Base-by-base conservation (phyloP, 2,329 filamentous ascomycete genomes). In the Alternaria angustiovoidea region DNA sequence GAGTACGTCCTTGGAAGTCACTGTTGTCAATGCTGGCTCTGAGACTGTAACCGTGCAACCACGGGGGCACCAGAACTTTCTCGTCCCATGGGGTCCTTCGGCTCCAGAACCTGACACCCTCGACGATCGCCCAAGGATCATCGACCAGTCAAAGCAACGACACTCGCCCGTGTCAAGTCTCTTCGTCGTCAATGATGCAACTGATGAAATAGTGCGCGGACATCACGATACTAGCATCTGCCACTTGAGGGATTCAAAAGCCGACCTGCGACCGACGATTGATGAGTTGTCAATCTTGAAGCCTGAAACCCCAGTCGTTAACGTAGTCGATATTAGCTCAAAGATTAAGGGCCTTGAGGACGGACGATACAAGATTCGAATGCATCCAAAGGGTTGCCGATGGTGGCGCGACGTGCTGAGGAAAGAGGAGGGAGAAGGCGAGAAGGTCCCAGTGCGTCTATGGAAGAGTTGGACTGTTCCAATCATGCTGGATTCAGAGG, bases 401-500 rank as follows among this genome's bases (percentile, higher is more conserved):
- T 38, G 34, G 34, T 38, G 34, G 34, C 16, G 34, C 34, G 34
- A n/a, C 16, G 34, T n/a, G 42, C 16, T 54, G 18, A 26, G 22
- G 20, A 54, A 36, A 12, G 41, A 58, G 16, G 49, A 54, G 4
- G 46, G 22, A n/a, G 55, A 34, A 42, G 49, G 34, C 34, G 44
- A 8, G 34, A 36, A 39, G 26, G 55, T 54, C 32, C 34, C 49
- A 18, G 3, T 34, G 2, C 49, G 42, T 28, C 18, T 36, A n/a
- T 54, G 42, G 32, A 58, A 58, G 18, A 11, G 11, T 8, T 6
- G 34, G 5, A 42, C 34, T 58, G 42, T 54, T 26, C 49, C 55
- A 4, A 36, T 54, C 11, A 54, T 54, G 49, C 42, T 58, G 22
- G 34, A 28, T 20, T 48, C 49, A 30, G 18, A 58, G 20, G 26